Percentiles rank a stretch among this genome's conserved stretches.
Evolutionary conservation across 805 yeast species (phyloP).

Genomic region (Candida khao-thaluensis): DNA sequence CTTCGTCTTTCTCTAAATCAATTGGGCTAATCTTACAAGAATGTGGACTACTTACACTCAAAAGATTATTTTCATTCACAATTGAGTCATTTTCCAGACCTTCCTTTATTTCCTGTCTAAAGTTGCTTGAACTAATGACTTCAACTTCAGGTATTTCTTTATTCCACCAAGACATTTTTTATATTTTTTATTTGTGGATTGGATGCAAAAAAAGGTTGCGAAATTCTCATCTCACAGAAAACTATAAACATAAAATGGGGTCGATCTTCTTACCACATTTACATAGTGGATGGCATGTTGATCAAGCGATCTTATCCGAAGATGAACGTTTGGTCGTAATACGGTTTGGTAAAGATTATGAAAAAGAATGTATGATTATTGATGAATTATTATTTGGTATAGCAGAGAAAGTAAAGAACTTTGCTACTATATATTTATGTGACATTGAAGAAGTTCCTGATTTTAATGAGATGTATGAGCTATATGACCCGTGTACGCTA

Average conservation of each 20-base stretch:
- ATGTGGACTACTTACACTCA: too few relatives aligned
- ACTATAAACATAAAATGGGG: conserved; percentile 55
- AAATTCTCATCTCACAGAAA: conserved; percentile 3
- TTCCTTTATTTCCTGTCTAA: too few relatives aligned
- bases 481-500: conserved; percentile 84
- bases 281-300: conserved; percentile 93
- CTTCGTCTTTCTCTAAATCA: too few relatives aligned
- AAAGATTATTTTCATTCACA: too few relatives aligned
- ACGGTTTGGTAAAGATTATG: conserved; percentile 80
- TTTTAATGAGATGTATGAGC: conserved; percentile 83
- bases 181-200: conserved; percentile 2
- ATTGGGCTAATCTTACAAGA: too few relatives aligned
- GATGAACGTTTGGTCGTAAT: conserved; percentile 85
- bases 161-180: conserved; percentile 4
- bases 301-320: conserved; percentile 91
- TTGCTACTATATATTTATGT: conserved; percentile 85
- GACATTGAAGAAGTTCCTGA: conserved; percentile 89
- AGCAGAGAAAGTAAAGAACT: conserved; percentile 81
- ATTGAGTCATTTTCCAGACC: too few relatives aligned
- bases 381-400: conserved; percentile 80
- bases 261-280: conserved; percentile 80
- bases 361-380: conserved; percentile 81
- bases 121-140: conserved; percentile 5
- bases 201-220: conserved; percentile 13
- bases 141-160: not conserved